These are phyloP conservation scores for Linnemannia zychae DNA, from an alignment of 192 early-diverging fungal species.

Conservation along the genomic window DNA sequence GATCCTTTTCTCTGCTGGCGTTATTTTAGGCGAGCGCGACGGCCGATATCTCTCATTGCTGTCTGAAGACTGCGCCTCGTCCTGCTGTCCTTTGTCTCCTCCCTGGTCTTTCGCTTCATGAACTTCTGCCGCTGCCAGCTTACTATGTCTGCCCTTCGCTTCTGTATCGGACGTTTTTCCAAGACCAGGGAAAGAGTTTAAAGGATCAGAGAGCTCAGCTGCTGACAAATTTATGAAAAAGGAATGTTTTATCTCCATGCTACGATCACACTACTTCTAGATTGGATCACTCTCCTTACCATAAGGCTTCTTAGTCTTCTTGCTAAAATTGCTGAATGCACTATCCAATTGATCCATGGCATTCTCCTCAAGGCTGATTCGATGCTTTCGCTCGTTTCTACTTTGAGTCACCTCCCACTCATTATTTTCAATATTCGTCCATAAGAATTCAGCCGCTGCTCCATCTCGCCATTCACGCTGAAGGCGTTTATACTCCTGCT, in stretches of 20 bases:
- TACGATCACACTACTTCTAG: background rate
- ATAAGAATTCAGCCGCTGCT: slow-evolving; percentile 11
- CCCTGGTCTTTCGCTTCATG: too few relatives aligned
- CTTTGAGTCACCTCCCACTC: slow-evolving; percentile 13
- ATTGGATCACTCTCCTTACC: slow-evolving; percentile 3
- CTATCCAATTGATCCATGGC: slow-evolving; percentile 19
- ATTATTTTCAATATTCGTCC: slow-evolving; percentile 17
- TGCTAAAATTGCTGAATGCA: slow-evolving; percentile 16
- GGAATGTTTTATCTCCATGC: background rate
- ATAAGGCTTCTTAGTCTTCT: slow-evolving; percentile 18
- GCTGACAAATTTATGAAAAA: background rate
- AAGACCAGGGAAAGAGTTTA: background rate
- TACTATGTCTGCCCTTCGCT: background rate
- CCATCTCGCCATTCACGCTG: slow-evolving; percentile 12
- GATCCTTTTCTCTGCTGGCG: too few relatives aligned
- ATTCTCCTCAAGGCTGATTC: slow-evolving; percentile 21
- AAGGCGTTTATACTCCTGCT: slow-evolving; percentile 17
- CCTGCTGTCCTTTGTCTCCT: too few relatives aligned
- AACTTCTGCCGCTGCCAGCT: too few relatives aligned
- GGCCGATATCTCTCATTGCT: too few relatives aligned
- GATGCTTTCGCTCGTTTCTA: slow-evolving; percentile 26
- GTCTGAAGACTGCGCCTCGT: too few relatives aligned
- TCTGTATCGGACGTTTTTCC: background rate
- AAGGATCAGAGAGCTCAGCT: background rate
- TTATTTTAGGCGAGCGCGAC: too few relatives aligned